Base-by-base conservation (phyloP, 345 rosid species). In the Ricinus communis region DNA sequence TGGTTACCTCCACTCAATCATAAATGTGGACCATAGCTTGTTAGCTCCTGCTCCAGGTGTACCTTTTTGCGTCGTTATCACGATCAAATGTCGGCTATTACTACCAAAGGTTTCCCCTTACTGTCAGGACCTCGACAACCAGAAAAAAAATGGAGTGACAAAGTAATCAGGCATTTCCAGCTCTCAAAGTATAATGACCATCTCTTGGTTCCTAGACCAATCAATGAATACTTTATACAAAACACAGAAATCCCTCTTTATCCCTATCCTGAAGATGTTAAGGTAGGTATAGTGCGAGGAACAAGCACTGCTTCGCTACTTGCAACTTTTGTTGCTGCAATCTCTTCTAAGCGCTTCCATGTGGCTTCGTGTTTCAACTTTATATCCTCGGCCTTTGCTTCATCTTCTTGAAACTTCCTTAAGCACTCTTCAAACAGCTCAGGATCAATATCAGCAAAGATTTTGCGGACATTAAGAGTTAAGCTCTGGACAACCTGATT, bases 321-420 rank as follows among this genome's bases (percentile, higher is more conserved):
- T 4, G 82, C 47, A 59, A 71, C 85, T 74, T 86, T 88, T 55
- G 79, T 80, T 40, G 91, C 83, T 53, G 88, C 89, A 27, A 87
- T 79, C 77, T 90, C 95, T 81, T 93, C 95, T 76, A 93, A 74
- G 71, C 71, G 85, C 68, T 76, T 90, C 96, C 91, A 88, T 33
- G 68, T 72, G 11, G 77, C 80, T 73, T 81, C 87, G 1, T 80
- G 80, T 75, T 67, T 80, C 45, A 52, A 65, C 72, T 73, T 78
- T 31, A 67, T 40, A 43, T 85, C 86, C 50, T 74, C 76, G 28
- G 64, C 76, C 57, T 83, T 79, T 1, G 74, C 83, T 80, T 88
- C 91, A 1, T 79, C 79, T 58, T 83, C 89, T 76, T 79, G 71
- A 60, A 88, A 86, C 82, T 76, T 73, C 27, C 18, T 64, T 74